phyloP scores from a whole-genome alignment of 768 basidiomycete genomes.

The Panus rudis region DNA sequence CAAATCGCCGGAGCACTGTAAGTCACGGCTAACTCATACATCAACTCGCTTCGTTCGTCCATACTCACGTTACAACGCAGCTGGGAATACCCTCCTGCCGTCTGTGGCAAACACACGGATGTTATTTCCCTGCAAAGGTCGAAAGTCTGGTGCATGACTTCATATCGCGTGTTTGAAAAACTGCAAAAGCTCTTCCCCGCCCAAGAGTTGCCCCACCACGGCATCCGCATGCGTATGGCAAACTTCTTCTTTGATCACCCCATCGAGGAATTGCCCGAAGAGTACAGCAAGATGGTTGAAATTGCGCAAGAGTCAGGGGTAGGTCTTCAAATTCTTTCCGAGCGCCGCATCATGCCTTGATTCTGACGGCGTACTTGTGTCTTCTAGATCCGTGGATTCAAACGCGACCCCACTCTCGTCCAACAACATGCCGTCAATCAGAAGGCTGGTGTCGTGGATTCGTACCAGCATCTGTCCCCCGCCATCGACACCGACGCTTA shows the following conservation, averaged over 20 bases:
- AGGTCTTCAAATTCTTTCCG: neutral
- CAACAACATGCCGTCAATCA: constrained; percentile 22
- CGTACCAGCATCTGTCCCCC: constrained; percentile 29
- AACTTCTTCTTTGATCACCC: constrained; percentile 29
- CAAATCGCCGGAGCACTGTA: constrained; percentile 22
- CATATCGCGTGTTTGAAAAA: constrained; percentile 27
- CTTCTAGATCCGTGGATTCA: constrained; percentile 22
- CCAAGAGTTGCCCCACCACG: constrained; percentile 16
- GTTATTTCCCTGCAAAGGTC: constrained; percentile 27
- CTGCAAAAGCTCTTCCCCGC: constrained; percentile 13
- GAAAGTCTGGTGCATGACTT: constrained; percentile 31
- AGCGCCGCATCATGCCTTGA: neutral
- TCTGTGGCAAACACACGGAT: constrained; percentile 33
- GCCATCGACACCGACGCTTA: constrained; percentile 31
- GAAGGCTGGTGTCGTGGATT: constrained; percentile 26
- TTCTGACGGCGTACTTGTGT: neutral
- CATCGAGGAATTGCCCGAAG: constrained; percentile 19
- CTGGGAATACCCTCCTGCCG: constrained; percentile 35
- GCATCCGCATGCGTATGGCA: constrained; percentile 27
- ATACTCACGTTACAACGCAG: constrained; percentile 9
- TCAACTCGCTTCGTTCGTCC: neutral
- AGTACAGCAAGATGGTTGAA: constrained; percentile 26
- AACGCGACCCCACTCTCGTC: constrained; percentile 14
- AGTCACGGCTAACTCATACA: constrained; percentile 4
- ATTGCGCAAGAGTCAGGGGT: constrained; percentile 9